Evolutionary conservation across 306 rosid genomes (phyloP).

Genomic region (Cajanus cajan): DNA sequence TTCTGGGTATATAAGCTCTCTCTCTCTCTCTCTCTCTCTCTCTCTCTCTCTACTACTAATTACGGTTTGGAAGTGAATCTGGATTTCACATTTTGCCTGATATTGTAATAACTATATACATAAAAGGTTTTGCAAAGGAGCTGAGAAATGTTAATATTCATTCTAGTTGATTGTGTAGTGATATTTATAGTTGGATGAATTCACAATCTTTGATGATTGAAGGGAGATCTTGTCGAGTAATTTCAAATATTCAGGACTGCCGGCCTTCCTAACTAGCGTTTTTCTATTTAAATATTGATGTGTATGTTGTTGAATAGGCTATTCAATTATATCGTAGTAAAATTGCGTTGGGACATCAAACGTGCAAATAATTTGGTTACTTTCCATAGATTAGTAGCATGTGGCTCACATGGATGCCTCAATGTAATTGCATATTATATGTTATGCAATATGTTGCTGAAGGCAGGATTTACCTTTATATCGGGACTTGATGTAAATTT

Average conservation of each 20-base stretch:
- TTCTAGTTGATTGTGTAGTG: constrained; percentile 24
- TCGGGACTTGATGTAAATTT: constrained; percentile 13
- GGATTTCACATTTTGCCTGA: constrained; percentile 4
- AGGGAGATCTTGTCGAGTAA: constrained; percentile 7
- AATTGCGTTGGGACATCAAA: constrained; percentile 4
- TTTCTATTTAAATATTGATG: constrained; percentile 11
- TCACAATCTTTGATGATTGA: constrained; percentile 9
- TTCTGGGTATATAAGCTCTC: constrained; percentile 24
- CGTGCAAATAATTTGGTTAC: not conserved
- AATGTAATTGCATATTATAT: not conserved
- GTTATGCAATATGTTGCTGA: not conserved
- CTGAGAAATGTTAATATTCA: constrained; percentile 4
- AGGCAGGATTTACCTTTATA: constrained; percentile 15
- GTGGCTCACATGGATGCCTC: not conserved
- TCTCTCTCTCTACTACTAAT: not conserved
- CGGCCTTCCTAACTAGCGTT: not conserved
- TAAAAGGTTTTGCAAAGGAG: constrained; percentile 17
- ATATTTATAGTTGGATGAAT: constrained; percentile 26
- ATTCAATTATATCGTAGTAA: constrained; percentile 5
- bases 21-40: not conserved
- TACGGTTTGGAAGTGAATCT: not conserved
- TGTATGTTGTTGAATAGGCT: not conserved
- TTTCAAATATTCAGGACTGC: constrained; percentile 14
- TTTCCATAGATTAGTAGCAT: constrained; percentile 16
- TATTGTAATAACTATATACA: constrained; percentile 20